phyloP scores from a whole-genome alignment of 2,329 filamentous ascomycete species.

The Trichophyton equinum region DNA sequence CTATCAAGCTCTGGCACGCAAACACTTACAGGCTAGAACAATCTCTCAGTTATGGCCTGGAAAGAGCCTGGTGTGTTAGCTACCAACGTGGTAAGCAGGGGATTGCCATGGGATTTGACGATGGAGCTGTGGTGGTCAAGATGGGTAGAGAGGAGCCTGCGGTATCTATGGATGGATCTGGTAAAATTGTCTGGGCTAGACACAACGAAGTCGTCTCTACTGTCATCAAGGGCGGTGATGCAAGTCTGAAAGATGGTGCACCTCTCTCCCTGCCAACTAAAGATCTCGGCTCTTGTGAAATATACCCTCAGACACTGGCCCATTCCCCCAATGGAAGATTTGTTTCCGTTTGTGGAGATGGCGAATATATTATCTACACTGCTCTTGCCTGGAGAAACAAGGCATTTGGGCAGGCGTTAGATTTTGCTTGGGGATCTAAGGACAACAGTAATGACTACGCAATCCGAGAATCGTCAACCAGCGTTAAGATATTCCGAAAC shows the following conservation, averaged over 20 bases:
- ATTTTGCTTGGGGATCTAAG: conserved; percentile 95
- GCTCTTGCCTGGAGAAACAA: conserved; percentile 95
- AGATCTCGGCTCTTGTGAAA: conserved; percentile 88
- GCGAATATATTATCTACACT: conserved; percentile 98
- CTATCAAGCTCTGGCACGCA: conserved; percentile 96
- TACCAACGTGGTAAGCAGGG: conserved; percentile 93
- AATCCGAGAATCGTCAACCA: conserved; percentile 85
- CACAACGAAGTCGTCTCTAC: conserved; percentile 92
- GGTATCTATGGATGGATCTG: conserved; percentile 90
- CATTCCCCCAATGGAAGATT: conserved; percentile 95
- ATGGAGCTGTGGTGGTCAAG: conserved; percentile 94
- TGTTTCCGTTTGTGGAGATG: conserved; percentile 82
- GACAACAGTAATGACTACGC: conserved; percentile 98
- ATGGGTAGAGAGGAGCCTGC: conserved; percentile 95
- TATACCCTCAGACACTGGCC: conserved; percentile 86
- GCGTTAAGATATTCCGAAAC: conserved; percentile 95
- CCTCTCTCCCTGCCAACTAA: conserved; percentile 80
- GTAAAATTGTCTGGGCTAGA: conserved; percentile 90
- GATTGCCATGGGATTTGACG: conserved; percentile 90
- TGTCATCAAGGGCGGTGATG: conserved; percentile 85
- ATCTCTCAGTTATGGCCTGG: conserved; percentile 86
- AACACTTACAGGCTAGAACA: conserved; percentile 96
- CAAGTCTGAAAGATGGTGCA: conserved; percentile 72
- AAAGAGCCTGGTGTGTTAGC: conserved; percentile 93
- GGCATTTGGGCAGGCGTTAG: conserved; percentile 85